phyloP scores from a whole-genome alignment of 2,329 filamentous ascomycete genomes.

The Paracoccidioides brasiliensis region DNA sequence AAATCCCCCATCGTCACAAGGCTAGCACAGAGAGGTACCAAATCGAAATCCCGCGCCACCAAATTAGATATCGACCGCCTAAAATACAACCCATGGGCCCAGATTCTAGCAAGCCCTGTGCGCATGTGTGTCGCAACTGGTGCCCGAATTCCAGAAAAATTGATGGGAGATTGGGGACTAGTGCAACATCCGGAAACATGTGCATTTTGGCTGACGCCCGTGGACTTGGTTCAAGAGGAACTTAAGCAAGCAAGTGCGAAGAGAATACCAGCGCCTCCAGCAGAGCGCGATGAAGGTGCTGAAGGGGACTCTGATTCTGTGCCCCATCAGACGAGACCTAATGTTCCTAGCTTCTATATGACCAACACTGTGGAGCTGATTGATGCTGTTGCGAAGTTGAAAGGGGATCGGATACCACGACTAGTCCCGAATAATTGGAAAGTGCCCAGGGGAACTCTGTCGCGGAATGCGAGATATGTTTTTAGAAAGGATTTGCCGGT shows the following conservation, averaged over 20 bases:
- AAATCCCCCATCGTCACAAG: constrained; percentile 2
- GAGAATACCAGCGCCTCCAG: background rate
- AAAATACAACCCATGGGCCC: constrained; percentile 29
- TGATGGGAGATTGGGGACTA: constrained; percentile 26
- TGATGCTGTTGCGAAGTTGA: background rate
- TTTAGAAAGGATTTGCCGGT: constrained; percentile 38
- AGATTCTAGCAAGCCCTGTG: constrained; percentile 25
- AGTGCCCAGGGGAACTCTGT: constrained; percentile 19
- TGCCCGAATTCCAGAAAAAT: constrained; percentile 20
- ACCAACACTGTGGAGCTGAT: constrained; percentile 1
- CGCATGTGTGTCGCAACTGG: constrained; percentile 24
- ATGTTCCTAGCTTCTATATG: constrained; percentile 1
- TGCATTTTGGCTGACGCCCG: constrained; percentile 23
- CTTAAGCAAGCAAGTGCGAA: constrained; percentile 7
- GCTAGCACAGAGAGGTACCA: constrained; percentile 8
- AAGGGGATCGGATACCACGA: constrained; percentile 5
- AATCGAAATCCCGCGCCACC: constrained; percentile 15
- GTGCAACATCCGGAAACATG: constrained; percentile 19
- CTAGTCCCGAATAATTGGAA: constrained; percentile 18
- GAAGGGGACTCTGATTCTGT: background rate
- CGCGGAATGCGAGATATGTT: constrained; percentile 20
- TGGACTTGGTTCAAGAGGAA: constrained; percentile 21
- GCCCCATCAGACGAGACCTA: background rate
- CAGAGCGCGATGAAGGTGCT: background rate
- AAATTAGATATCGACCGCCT: constrained; percentile 18